Percentiles rank a stretch among this genome's conserved stretches.
These are phyloP conservation scores for Fusarium algeriense DNA, from an alignment of 2,329 filamentous ascomycete species.

Conservation along the genomic window DNA sequence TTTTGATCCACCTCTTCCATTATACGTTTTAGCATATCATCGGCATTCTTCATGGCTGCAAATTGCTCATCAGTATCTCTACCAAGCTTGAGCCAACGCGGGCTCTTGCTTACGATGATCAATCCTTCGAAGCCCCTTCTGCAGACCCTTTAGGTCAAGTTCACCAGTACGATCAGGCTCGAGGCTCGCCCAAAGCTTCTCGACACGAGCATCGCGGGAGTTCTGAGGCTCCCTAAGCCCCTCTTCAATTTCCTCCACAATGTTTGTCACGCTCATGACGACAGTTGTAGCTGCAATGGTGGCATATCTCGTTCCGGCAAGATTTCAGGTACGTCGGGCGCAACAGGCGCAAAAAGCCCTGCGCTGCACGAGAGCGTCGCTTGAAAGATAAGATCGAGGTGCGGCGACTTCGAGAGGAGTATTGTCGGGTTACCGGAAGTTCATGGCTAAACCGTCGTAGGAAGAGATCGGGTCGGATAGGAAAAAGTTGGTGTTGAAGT, in stretches of 20 bases:
- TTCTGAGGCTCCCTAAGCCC: constrained; percentile 83
- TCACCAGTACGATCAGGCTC: constrained; percentile 82
- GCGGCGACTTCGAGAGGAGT: constrained; percentile 8
- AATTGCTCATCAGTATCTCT: constrained; percentile 42
- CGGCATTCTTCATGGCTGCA: constrained; percentile 86
- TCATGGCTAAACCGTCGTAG: constrained; percentile 37
- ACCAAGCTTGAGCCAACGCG: constrained; percentile 11
- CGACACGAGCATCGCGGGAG: constrained; percentile 83
- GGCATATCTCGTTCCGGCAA: constrained; percentile 52
- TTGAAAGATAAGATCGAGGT: constrained; percentile 10
- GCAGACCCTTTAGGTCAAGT: constrained; percentile 85
- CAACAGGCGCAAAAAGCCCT: constrained; percentile 27
- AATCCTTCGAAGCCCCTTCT: constrained; percentile 86
- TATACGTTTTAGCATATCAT: constrained; percentile 84
- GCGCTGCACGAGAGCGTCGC: constrained; percentile 20
- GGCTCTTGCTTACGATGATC: constrained; percentile 79
- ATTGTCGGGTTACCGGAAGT: constrained; percentile 38
- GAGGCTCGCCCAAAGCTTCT: constrained; percentile 85
- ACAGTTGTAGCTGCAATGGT: constrained; percentile 36
- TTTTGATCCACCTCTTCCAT: constrained; percentile 87
- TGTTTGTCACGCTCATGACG: constrained; percentile 59
- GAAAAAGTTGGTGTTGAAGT: constrained; percentile 36
- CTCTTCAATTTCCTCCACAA: constrained; percentile 65
- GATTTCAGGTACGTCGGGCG: constrained; percentile 29
- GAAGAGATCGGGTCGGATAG: constrained; percentile 12